Evolutionary conservation across 2,329 filamentous ascomycete species (phyloP), one percentile per base, ranked within the genome.

Genomic region (Colletotrichum sidae): DNA sequence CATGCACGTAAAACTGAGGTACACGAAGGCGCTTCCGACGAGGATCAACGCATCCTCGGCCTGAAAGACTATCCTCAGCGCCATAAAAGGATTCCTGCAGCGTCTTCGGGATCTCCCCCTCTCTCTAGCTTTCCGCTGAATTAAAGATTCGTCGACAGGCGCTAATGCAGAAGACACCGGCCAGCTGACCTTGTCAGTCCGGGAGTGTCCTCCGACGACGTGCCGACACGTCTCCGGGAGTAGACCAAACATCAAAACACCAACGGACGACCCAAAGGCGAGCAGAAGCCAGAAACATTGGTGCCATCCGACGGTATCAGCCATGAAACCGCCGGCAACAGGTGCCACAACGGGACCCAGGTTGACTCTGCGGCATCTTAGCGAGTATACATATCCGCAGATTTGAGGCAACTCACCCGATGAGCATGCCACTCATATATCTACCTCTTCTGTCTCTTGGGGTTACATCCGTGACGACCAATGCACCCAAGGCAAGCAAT

Each of bases 211-310:
- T 25, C 25, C 4, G 4, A 60, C 45, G 10, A 67, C 56, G 6
- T 60, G 54, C 17, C 69, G 71, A n/a, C 71, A 66, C 12, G 71
- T 73, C 67, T 73, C 71, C 55, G 71, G 71, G 60, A 73, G 71
- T 64, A 71, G 70, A 51, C 70, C 12, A 58, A 71, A 70, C 60
- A 73, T 63, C 58, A 51, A 62, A 37, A 49, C 34, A 11, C 35
- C 25, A 41, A 25, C 35, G 11, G 33, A 9, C 15, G 11, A 11
- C 8, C 55, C 46, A 33, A 50, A 39, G 33, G 13, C 33, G 55
- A 42, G 34, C 13, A 57, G 44, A 13, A 57, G 35, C 55, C 55
- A 57, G 55, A 57, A 57, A 25, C 13, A 17, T 11, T 42, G 25
- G 33, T 57, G 44, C 55, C 55, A 57, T 25, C 44, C 55, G 5